phyloP scores from a whole-genome alignment of 2,329 filamentous ascomycete genomes.

The Claviceps humidiphila region DNA sequence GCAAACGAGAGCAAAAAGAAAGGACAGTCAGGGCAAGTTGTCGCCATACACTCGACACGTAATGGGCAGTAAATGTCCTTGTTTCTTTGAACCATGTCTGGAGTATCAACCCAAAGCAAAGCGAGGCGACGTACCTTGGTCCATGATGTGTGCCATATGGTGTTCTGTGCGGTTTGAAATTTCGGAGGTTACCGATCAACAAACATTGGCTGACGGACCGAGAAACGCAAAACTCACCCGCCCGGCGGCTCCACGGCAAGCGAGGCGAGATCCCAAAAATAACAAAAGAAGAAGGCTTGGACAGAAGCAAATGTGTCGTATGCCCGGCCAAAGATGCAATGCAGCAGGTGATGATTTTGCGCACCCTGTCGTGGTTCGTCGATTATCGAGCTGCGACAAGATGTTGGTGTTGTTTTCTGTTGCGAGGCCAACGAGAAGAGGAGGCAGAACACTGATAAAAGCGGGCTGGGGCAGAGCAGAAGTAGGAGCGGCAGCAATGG shows the following conservation, averaged over 20 bases:
- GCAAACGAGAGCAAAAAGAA: slow-evolving; percentile 3
- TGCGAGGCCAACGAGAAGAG: slow-evolving; percentile 30
- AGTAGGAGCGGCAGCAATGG: not conserved
- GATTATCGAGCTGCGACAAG: slow-evolving; percentile 14
- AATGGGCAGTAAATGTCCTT: slow-evolving; percentile 2
- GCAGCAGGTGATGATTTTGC: slow-evolving; percentile 9
- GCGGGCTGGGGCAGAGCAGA: slow-evolving; percentile 6
- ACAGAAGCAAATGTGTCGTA: slow-evolving; percentile 7
- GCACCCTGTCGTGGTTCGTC: slow-evolving; percentile 15
- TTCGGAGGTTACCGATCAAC: slow-evolving; percentile 20
- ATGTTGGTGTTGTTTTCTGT: slow-evolving; percentile 30
- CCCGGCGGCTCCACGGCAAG: slow-evolving; percentile 3
- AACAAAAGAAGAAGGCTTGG: slow-evolving; percentile 3
- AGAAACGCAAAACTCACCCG: slow-evolving; percentile 7
- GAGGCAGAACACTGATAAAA: slow-evolving; percentile 16
- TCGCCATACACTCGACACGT: not conserved
- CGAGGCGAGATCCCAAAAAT: slow-evolving; percentile 5
- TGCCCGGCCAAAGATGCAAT: slow-evolving; percentile 1
- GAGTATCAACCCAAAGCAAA: slow-evolving; percentile 5
- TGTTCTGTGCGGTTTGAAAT: slow-evolving; percentile 15
- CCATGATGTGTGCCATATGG: slow-evolving; percentile 14
- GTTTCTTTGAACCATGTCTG: slow-evolving; percentile 3
- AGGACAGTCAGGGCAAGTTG: slow-evolving; percentile 4
- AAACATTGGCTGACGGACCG: slow-evolving; percentile 22
- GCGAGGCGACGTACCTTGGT: slow-evolving; percentile 21